A percentile compares a stretch with the other conserved stretches of the same genome.
Conservation (phyloP, 83 land plant species). For the Diphasiastrum complanatum region DNA sequence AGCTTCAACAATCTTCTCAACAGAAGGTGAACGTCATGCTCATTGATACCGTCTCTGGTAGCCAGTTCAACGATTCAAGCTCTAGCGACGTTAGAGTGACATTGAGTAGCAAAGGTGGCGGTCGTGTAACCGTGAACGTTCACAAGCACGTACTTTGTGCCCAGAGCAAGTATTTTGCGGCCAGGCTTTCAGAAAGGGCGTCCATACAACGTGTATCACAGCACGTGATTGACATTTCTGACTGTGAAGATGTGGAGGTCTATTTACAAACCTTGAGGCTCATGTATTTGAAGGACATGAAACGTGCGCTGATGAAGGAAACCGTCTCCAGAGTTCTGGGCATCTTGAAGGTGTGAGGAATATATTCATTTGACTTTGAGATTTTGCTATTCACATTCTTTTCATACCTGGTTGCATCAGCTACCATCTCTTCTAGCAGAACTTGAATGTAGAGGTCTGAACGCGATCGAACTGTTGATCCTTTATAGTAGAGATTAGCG, state of each 20-base stretch:
- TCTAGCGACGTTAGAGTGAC: constrained; percentile 63
- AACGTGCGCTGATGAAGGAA: constrained; percentile 63
- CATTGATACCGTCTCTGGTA: constrained; percentile 51
- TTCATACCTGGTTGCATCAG: no score
- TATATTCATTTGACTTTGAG: no score
- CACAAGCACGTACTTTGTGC: constrained; percentile 58
- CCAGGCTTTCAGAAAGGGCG: constrained; percentile 68
- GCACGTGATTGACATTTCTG: constrained; percentile 39
- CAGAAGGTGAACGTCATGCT: constrained; percentile 28
- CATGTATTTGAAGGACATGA: constrained; percentile 81
- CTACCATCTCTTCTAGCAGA: no score
- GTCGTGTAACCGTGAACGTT: constrained; percentile 42
- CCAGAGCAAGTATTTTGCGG: constrained; percentile 65
- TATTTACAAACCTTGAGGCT: constrained; percentile 63
- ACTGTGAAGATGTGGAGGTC: constrained; percentile 66
- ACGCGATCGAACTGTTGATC: no score
- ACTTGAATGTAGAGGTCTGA: no score
- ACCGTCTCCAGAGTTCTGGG: constrained; percentile 65
- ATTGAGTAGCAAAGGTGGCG: constrained; percentile 56
- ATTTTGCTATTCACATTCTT: no score
- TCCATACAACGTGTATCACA: constrained; percentile 40
- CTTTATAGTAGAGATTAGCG: no score
- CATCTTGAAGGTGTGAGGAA: constrained; percentile 58
- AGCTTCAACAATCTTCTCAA: constrained; percentile 40
- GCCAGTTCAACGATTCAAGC: constrained; percentile 49